Evolutionary conservation across 2,329 filamentous ascomycete genomes (phyloP).

Genomic region (Diaporthe sp.): DNA sequence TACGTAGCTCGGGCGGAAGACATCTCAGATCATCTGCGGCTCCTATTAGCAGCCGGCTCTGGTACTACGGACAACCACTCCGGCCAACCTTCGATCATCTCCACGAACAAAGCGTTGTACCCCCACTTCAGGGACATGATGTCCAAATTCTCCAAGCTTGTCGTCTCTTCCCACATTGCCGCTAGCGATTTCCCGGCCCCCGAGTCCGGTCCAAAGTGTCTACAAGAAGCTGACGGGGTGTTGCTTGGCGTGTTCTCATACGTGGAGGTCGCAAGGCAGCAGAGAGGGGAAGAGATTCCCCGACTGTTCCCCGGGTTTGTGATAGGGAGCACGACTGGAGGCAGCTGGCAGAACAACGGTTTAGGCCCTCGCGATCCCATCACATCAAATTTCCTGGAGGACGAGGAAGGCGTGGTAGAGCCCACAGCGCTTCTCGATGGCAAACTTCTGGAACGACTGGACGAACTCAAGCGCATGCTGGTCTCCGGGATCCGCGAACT

Average conservation of each 20-base stretch:
- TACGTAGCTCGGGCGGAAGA: slow-evolving; percentile 97
- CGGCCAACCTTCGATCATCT: slow-evolving; percentile 98
- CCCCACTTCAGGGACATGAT: slow-evolving; percentile 99
- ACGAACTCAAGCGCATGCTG: slow-evolving; percentile 87
- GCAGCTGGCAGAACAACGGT: slow-evolving; percentile 87
- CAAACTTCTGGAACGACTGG: slow-evolving; percentile 83
- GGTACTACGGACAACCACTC: slow-evolving; percentile 99
- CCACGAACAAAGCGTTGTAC: slow-evolving; percentile 95
- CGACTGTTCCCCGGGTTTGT: slow-evolving; percentile 96
- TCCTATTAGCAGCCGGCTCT: slow-evolving; percentile 94
- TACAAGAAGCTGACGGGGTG: slow-evolving; percentile 97
- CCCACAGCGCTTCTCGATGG: slow-evolving; percentile 82
- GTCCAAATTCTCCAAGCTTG: slow-evolving; percentile 99
- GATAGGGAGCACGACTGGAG: slow-evolving; percentile 84
- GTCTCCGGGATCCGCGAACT: slow-evolving; percentile 88
- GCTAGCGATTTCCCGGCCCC: slow-evolving; percentile 95
- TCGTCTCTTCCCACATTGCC: slow-evolving; percentile 97
- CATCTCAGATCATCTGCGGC: slow-evolving; percentile 94
- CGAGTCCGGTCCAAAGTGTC: slow-evolving; percentile 93
- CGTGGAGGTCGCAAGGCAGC: slow-evolving; percentile 93
- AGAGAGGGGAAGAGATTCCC: slow-evolving; percentile 92
- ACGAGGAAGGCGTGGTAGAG: slow-evolving; percentile 80
- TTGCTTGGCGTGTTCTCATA: slow-evolving; percentile 95
- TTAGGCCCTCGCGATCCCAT: slow-evolving; percentile 76
- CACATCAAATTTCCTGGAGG: slow-evolving; percentile 87